A percentile compares a stretch with the other conserved stretches of the same genome.
Conservation (phyloP, 75 land plant species). For the Cryptomeria japonica region DNA sequence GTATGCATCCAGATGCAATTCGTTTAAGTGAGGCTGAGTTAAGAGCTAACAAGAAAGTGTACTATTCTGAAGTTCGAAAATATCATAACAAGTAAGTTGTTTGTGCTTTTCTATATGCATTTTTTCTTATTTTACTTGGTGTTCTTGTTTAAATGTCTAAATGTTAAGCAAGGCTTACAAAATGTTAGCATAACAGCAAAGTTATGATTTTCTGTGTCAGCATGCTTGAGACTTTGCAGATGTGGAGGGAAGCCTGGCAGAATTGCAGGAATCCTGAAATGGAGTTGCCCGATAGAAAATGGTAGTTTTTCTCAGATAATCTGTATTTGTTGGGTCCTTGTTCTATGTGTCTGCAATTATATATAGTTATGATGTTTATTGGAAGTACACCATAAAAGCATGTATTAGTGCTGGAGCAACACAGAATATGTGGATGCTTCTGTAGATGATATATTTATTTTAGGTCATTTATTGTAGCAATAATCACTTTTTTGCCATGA, state of each 20-base stretch:
- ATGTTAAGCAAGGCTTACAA: constrained; percentile 1
- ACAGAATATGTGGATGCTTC: neutral
- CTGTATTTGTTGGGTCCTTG: neutral
- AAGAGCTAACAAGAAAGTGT: constrained; percentile 26
- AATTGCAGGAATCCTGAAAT: constrained; percentile 39
- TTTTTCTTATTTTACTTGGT: neutral
- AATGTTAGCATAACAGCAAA: neutral
- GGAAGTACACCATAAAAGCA: neutral
- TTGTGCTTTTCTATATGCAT: neutral
- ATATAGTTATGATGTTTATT: neutral
- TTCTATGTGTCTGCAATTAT: neutral
- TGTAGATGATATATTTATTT: neutral
- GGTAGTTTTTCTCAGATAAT: constrained; percentile 26
- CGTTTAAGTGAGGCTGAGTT: constrained; percentile 20
- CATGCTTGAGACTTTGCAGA: constrained; percentile 38
- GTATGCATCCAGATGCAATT: constrained; percentile 62
- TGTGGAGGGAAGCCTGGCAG: constrained; percentile 39
- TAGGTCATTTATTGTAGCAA: neutral
- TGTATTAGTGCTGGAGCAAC: neutral
- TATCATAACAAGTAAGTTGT: constrained; percentile 55
- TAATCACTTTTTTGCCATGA: neutral
- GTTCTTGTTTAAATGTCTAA: neutral
- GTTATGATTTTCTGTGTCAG: constrained; percentile 29
- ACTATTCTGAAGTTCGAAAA: constrained; percentile 40
- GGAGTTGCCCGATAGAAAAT: constrained; percentile 25